These are phyloP conservation scores for Plasmodium vinckei DNA, from an alignment of 169 alveolate species.

Conservation along the genomic window DNA sequence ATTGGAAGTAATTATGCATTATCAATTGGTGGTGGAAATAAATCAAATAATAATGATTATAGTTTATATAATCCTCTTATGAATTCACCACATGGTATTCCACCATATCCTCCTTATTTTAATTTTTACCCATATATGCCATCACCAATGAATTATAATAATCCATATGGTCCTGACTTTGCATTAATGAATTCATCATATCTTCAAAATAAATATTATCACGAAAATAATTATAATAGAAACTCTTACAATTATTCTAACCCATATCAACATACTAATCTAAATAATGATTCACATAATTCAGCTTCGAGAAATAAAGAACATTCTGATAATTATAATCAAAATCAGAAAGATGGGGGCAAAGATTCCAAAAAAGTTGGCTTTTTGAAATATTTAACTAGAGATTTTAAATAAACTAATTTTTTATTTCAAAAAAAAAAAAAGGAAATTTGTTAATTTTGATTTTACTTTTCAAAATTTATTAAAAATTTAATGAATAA, in stretches of 20 bases:
- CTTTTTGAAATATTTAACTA: constrained; percentile 43
- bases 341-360: constrained; percentile 22
- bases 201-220: constrained; percentile 24
- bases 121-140: constrained; percentile 38
- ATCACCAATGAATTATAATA: constrained; percentile 25
- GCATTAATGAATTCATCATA: constrained; percentile 16
- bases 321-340: constrained; percentile 13
- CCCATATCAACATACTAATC: constrained; percentile 11
- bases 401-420: constrained; percentile 22
- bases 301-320: constrained; percentile 38
- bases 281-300: constrained; percentile 11
- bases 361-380: constrained; percentile 45
- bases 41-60: constrained; percentile 12
- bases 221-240: constrained; percentile 6
- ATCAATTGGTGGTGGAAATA: constrained; percentile 49
- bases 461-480: too few relatives aligned
- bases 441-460: too few relatives aligned
- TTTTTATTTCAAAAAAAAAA: neutral
- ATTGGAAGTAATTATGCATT: constrained; percentile 77
- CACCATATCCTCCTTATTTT: constrained; percentile 42
- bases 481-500: too few relatives aligned
- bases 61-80: constrained; percentile 17
- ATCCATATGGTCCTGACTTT: constrained; percentile 11
- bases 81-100: neutral
- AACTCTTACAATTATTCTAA: constrained; percentile 17